Conservation (phyloP, 2,329 filamentous ascomycete species). For the Ceratocystis lukuohia region DNA sequence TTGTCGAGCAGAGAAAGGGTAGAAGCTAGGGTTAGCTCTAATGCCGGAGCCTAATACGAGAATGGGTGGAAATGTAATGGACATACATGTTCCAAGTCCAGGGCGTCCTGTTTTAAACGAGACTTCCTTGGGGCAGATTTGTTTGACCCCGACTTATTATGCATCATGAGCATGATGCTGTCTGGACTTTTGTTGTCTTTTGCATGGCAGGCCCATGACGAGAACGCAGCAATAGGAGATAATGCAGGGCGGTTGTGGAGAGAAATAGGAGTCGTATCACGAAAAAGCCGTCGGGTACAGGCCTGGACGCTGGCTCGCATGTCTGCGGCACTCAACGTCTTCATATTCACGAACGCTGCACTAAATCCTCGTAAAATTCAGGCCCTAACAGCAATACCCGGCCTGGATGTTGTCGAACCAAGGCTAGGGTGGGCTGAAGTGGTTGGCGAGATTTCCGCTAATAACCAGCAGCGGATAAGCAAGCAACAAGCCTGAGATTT, state of each 20-base stretch:
- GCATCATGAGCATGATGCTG: neutral
- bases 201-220: neutral
- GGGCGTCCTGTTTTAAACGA: neutral
- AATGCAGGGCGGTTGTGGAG: neutral
- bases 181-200: neutral
- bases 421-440: neutral
- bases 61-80: neutral
- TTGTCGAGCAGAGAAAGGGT: constrained; percentile 23
- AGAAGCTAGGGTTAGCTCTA: neutral
- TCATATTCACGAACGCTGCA: neutral
- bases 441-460: neutral
- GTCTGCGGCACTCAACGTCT: neutral
- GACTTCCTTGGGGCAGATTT: neutral
- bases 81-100: constrained; percentile 7
- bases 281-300: neutral
- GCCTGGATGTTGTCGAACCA: neutral
- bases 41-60: neutral
- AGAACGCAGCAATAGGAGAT: neutral
- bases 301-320: neutral
- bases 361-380: neutral
- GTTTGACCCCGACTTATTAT: neutral
- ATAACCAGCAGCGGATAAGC: neutral
- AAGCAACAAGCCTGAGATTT: neutral
- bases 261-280: neutral
- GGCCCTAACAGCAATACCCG: neutral